phyloP scores from a whole-genome alignment of 106 monocot genomes.

The Dioscorea alata region DNA sequence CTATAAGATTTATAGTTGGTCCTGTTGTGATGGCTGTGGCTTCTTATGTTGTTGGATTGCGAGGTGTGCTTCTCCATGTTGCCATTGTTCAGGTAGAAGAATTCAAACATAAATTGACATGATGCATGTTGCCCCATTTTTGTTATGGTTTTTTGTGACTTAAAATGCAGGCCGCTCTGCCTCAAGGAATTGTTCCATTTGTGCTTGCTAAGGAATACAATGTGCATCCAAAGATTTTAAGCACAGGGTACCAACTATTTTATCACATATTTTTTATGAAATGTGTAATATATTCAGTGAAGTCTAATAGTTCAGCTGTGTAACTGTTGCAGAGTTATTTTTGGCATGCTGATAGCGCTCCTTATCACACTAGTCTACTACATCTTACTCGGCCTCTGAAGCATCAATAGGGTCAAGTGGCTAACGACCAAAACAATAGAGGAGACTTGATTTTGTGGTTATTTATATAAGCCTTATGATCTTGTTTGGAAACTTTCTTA shows the following conservation, averaged over 20 bases:
- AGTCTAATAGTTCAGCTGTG: neutral
- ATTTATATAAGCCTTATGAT: too few relatives aligned
- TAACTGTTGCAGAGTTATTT: neutral
- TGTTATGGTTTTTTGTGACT: too few relatives aligned
- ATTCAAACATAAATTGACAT: neutral
- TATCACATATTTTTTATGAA: neutral
- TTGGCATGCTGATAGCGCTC: neutral
- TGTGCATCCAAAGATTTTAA: neutral
- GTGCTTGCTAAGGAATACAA: neutral
- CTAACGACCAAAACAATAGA: too few relatives aligned
- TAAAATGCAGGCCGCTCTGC: neutral
- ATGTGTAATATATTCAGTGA: neutral
- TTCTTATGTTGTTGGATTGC: neutral
- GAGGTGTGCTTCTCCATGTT: slow-evolving; percentile 1
- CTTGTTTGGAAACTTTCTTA: too few relatives aligned
- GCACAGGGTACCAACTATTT: neutral
- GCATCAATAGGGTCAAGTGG: too few relatives aligned
- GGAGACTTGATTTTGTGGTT: too few relatives aligned
- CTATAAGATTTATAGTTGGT: slow-evolving; percentile 3
- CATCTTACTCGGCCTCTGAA: neutral
- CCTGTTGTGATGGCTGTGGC: slow-evolving; percentile 10
- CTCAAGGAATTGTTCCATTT: neutral
- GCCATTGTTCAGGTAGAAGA: slow-evolving; percentile 3
- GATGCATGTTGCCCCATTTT: too few relatives aligned
- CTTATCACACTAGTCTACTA: neutral